Percentiles rank a stretch among this genome's conserved stretches.
Evolutionary conservation across 2,329 filamentous ascomycete genomes (phyloP).

Genomic region (Zymoseptoria brevis): DNA sequence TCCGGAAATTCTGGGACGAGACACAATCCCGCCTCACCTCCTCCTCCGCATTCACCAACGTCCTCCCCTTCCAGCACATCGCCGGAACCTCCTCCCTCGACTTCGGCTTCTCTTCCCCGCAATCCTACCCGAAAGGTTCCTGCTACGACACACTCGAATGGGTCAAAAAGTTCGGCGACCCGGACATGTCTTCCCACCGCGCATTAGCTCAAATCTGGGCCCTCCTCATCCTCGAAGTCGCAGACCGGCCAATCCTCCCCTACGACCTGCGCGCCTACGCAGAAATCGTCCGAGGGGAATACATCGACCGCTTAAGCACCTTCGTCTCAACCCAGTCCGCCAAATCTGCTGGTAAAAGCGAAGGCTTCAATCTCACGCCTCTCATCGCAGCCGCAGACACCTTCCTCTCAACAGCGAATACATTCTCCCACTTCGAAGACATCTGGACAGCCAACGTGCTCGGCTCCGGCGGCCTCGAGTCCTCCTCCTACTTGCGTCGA

Average conservation of each 20-base stretch:
- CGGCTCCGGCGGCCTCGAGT: slow-evolving; percentile 64
- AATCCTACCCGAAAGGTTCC: slow-evolving; percentile 63
- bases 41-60: slow-evolving; percentile 69
- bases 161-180: slow-evolving; percentile 74
- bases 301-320: slow-evolving; percentile 58
- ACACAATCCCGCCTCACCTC: slow-evolving; percentile 54
- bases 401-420: slow-evolving; percentile 51
- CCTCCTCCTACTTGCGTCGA: slow-evolving; percentile 55
- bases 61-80: slow-evolving; percentile 83
- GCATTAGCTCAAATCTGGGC: slow-evolving; percentile 71
- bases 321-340: slow-evolving; percentile 39
- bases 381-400: slow-evolving; percentile 56
- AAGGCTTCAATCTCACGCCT: slow-evolving; percentile 47
- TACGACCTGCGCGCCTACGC: slow-evolving; percentile 74
- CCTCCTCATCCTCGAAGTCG: slow-evolving; percentile 75
- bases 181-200: slow-evolving; percentile 68
- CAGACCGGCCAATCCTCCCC: slow-evolving; percentile 72
- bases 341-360: slow-evolving; percentile 31
- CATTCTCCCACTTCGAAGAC: slow-evolving; percentile 69
- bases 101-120: slow-evolving; percentile 62
- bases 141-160: slow-evolving; percentile 87
- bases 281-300: slow-evolving; percentile 48
- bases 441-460: slow-evolving; percentile 68
- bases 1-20: slow-evolving; percentile 70
- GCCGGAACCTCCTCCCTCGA: slow-evolving; percentile 83